phyloP scores from a whole-genome alignment of 2,329 filamentous ascomycete genomes.

The Colletotrichum destructivum region DNA sequence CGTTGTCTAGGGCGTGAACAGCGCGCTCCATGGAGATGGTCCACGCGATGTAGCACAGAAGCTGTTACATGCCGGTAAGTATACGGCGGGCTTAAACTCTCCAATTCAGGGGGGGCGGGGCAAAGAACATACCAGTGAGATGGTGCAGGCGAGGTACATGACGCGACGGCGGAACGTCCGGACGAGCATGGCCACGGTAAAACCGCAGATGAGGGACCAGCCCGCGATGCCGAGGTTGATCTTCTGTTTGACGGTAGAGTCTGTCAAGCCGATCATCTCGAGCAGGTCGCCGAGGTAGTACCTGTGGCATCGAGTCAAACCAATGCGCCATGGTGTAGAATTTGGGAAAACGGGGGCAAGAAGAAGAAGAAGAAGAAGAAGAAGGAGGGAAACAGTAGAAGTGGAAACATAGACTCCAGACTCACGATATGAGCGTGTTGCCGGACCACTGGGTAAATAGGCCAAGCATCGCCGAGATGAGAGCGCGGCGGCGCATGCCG shows the following conservation, averaged over 20 bases:
- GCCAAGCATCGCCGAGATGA: conserved; percentile 65
- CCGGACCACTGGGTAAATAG: conserved; percentile 70
- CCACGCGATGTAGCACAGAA: conserved; percentile 67
- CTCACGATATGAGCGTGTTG: conserved; percentile 62
- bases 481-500: conserved; percentile 65
- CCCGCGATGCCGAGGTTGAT: conserved; percentile 64
- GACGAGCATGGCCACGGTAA: conserved; percentile 59
- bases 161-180: conserved; percentile 60
- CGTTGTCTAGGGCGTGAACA: conserved; percentile 48
- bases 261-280: conserved; percentile 61
- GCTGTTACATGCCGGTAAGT: not conserved
- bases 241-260: conserved; percentile 57
- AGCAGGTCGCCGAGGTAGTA: conserved; percentile 65
- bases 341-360: no score
- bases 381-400: no score
- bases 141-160: conserved; percentile 65
- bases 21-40: conserved; percentile 63
- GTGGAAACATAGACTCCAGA: no score
- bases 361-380: conserved; percentile 39
- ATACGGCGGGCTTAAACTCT: no score
- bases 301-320: conserved; percentile 35
- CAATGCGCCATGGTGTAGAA: not conserved
- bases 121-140: conserved; percentile 43
- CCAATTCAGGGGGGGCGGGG: accelerated
- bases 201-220: conserved; percentile 63